These are phyloP conservation scores for Talaromyces sp. DNA, from an alignment of 2,329 filamentous ascomycete species.

Conservation along the genomic window DNA sequence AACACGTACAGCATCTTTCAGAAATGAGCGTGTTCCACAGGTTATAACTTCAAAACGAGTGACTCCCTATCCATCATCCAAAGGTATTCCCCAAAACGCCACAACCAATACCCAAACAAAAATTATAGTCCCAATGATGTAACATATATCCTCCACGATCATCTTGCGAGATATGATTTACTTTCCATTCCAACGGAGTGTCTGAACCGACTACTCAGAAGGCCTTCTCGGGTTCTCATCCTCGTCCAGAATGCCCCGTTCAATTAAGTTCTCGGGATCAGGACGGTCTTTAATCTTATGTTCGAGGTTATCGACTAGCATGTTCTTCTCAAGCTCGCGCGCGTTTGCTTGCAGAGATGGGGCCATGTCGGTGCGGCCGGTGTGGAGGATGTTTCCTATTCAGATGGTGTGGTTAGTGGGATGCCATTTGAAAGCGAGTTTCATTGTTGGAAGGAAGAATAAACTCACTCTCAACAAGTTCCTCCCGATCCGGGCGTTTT, in stretches of 20 bases:
- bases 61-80: background rate
- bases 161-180: background rate
- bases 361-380: constrained; percentile 61
- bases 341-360: constrained; percentile 75
- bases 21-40: background rate
- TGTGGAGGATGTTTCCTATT: constrained; percentile 79
- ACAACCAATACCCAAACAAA: background rate
- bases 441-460: background rate
- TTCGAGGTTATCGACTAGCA: constrained; percentile 80
- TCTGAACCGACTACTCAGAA: constrained; percentile 1
- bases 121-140: background rate
- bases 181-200: background rate
- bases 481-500: constrained; percentile 62
- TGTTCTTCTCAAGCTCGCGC: constrained; percentile 78
- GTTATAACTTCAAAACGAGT: background rate
- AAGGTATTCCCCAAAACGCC: background rate
- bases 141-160: background rate
- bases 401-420: constrained; percentile 9
- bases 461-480: constrained; percentile 69
- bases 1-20: background rate
- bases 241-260: constrained; percentile 71
- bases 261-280: constrained; percentile 67
- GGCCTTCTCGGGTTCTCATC: constrained; percentile 44
- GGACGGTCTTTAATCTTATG: constrained; percentile 79
- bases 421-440: background rate